Conservation (phyloP, 306 rosid species). For the Vicia faba region DNA sequence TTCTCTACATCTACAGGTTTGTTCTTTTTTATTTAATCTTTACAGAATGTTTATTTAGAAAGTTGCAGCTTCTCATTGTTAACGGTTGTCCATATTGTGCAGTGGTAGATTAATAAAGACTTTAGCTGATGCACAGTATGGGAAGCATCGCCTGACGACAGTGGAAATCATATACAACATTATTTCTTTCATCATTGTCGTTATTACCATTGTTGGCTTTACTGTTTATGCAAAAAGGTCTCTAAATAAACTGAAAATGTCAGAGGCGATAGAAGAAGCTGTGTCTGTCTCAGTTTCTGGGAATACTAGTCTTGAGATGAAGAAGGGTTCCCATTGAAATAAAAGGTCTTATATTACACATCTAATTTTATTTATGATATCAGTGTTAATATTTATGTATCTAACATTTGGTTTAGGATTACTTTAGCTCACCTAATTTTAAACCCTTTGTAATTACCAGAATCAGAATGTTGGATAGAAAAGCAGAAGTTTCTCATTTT, state of each 20-base stretch:
- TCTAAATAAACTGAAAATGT: constrained; percentile 60
- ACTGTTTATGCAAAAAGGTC: constrained; percentile 86
- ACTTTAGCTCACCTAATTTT: not conserved
- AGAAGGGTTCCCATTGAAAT: constrained; percentile 62
- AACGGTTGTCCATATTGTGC: constrained; percentile 40
- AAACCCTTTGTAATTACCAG: constrained; percentile 22
- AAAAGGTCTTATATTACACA: constrained; percentile 45
- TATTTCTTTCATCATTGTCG: constrained; percentile 72
- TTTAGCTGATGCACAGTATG: constrained; percentile 73
- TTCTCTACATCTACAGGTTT: constrained; percentile 91
- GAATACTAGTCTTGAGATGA: constrained; percentile 55
- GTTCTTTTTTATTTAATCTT: constrained; percentile 29
- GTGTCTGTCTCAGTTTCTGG: constrained; percentile 32
- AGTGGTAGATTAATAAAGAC: constrained; percentile 90
- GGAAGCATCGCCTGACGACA: constrained; percentile 75
- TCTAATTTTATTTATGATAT: constrained; percentile 16
- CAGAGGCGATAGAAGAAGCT: constrained; percentile 53
- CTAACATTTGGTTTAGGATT: constrained; percentile 42
- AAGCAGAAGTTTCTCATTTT: not conserved
- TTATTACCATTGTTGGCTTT: constrained; percentile 77
- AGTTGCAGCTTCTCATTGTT: constrained; percentile 6
- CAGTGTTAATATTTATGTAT: constrained; percentile 36
- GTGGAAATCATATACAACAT: constrained; percentile 86
- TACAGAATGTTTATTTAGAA: constrained; percentile 6
- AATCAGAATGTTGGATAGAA: constrained; percentile 38